These are phyloP conservation scores for Termitomyces sp. DNA, from an alignment of 768 basidiomycete genomes.

Conservation along the genomic window DNA sequence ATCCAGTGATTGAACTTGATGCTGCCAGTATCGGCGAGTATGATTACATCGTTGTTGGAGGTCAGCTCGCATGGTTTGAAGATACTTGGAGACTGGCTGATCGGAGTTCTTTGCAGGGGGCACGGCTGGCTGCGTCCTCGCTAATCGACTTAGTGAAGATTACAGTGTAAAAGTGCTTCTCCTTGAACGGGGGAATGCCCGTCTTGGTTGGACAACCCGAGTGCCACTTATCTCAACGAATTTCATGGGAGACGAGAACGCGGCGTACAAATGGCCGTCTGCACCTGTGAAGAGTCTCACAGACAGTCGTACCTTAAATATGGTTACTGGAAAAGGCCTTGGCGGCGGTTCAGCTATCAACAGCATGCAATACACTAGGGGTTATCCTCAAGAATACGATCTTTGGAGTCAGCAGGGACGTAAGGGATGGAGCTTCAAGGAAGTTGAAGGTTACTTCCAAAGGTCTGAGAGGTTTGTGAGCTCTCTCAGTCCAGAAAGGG, in stretches of 20 bases:
- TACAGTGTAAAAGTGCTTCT: constrained; percentile 24
- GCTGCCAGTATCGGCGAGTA: no score
- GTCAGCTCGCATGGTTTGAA: no score
- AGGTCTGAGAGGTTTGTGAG: constrained; percentile 16
- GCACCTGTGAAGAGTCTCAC: constrained; percentile 10
- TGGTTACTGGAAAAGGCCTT: constrained; percentile 23
- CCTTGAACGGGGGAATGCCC: constrained; percentile 29
- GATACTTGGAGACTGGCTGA: background rate
- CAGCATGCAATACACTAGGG: constrained; percentile 23
- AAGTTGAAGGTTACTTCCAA: constrained; percentile 22
- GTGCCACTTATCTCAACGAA: constrained; percentile 30
- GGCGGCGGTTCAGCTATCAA: constrained; percentile 28
- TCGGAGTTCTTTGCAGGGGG: constrained; percentile 21
- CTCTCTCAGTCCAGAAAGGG: background rate
- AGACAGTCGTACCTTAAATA: constrained; percentile 7
- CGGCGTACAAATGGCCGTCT: constrained; percentile 14
- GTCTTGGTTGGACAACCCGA: constrained; percentile 24
- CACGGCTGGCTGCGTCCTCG: constrained; percentile 36
- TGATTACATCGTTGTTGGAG: no score
- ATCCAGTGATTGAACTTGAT: no score
- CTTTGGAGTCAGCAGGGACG: constrained; percentile 21
- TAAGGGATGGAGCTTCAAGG: constrained; percentile 23
- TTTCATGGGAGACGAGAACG: constrained; percentile 15
- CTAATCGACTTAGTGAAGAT: constrained; percentile 31
- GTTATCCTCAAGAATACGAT: constrained; percentile 24